phyloP scores from a whole-genome alignment of 805 yeast species.

The Barnettozyma salicaria region DNA sequence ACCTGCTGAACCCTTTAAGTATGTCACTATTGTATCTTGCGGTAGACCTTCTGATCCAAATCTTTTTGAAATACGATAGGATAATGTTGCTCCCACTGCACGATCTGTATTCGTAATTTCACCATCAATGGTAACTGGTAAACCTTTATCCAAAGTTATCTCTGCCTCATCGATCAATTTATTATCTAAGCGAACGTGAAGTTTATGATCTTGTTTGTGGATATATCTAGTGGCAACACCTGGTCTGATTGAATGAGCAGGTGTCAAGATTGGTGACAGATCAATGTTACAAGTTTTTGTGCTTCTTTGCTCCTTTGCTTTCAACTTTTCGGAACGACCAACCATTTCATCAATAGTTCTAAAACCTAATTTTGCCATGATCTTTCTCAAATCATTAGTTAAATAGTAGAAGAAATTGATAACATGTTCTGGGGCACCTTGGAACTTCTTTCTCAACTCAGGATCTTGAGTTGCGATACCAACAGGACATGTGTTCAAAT shows the following conservation, averaged over 20 bases:
- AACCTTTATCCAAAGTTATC: conserved; percentile 90
- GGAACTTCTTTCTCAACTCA: conserved; percentile 80
- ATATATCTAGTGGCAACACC: conserved; percentile 93
- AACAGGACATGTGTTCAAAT: conserved; percentile 90
- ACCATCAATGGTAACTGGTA: conserved; percentile 91
- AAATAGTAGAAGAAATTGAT: conserved; percentile 95
- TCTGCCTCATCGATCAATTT: conserved; percentile 95
- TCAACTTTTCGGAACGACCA: conserved; percentile 89
- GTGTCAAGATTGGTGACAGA: conserved; percentile 88
- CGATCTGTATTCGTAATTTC: conserved; percentile 94
- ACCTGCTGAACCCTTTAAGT: conserved; percentile 90
- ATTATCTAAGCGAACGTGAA: conserved; percentile 91
- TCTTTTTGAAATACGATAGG: conserved; percentile 87
- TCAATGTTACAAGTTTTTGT: conserved; percentile 90
- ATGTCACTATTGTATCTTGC: conserved; percentile 91
- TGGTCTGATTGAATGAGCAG: conserved; percentile 93
- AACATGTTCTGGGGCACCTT: conserved; percentile 97
- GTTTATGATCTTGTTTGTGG: conserved; percentile 88
- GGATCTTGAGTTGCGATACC: conserved; percentile 99
- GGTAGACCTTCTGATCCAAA: conserved; percentile 94
- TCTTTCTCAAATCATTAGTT: conserved; percentile 83
- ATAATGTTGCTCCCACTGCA: conserved; percentile 89
- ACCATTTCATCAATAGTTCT: conserved; percentile 97
- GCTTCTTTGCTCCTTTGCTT: conserved; percentile 79
- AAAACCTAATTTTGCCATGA: conserved; percentile 94